These are phyloP conservation scores for Lactarius psammicola DNA, from an alignment of 768 basidiomycete genomes.

Conservation along the genomic window DNA sequence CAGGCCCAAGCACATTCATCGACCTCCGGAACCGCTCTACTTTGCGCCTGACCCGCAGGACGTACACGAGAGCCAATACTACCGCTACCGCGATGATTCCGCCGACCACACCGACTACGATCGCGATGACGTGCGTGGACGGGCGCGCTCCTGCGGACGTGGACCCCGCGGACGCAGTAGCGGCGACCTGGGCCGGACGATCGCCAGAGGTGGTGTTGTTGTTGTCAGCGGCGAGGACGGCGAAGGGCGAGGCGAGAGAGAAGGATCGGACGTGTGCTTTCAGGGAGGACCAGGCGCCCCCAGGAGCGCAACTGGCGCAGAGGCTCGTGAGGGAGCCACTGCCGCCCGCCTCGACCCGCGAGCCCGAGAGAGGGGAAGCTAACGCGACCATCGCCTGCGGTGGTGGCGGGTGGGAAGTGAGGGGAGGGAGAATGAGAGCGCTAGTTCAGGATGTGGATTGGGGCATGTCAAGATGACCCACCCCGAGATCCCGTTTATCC, in stretches of 20 bases:
- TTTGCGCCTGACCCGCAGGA: slow-evolving; percentile 13
- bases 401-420: slow-evolving; percentile 5
- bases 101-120: neutral
- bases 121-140: neutral
- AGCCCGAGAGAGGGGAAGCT: neutral
- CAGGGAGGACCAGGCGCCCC: neutral
- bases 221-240: neutral
- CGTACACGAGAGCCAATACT: slow-evolving; percentile 10
- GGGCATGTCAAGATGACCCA: neutral
- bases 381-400: slow-evolving; percentile 22
- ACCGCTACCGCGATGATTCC: neutral
- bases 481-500: neutral
- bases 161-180: neutral
- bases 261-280: neutral
- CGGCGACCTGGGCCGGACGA: neutral
- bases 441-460: neutral
- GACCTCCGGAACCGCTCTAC: slow-evolving; percentile 6
- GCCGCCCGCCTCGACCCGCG: neutral
- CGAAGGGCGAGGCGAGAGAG: neutral
- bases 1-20: slow-evolving; percentile 20
- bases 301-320: neutral
- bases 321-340: neutral
- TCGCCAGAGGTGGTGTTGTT: neutral
- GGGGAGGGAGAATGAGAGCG: neutral
- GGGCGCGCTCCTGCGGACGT: neutral